Percentiles rank a stretch among this genome's conserved stretches.
Evolutionary conservation across 176 grass and related monocot genomes (phyloP).

Genomic region (Ensete glaucum): DNA sequence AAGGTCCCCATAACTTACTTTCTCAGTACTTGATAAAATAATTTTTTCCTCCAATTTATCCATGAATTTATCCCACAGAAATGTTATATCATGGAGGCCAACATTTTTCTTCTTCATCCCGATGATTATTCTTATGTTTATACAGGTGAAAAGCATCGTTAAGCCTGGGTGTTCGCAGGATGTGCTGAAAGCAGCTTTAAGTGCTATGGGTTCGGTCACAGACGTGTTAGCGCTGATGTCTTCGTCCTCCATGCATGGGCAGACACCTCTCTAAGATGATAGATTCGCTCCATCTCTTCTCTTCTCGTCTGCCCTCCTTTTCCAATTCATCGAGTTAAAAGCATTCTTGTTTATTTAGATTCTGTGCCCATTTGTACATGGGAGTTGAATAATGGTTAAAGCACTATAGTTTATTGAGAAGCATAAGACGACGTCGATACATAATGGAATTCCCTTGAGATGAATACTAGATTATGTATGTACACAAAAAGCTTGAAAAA

Average conservation of each 20-base stretch:
- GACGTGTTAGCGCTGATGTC: slow-evolving; percentile 68
- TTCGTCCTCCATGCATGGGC: slow-evolving; percentile 45
- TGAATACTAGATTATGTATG: too few species aligned
- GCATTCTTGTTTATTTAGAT: too few species aligned
- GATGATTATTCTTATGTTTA: not conserved
- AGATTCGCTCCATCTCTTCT: too few species aligned
- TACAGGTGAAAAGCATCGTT: slow-evolving; percentile 92
- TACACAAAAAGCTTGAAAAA: too few species aligned
- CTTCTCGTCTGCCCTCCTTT: too few species aligned
- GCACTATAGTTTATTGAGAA: too few species aligned
- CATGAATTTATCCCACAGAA: not conserved
- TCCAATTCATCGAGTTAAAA: too few species aligned
- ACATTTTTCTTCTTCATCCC: not conserved
- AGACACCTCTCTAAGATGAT: slow-evolving; percentile 14
- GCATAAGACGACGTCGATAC: too few species aligned
- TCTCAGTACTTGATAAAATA: not conserved
- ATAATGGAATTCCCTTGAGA: too few species aligned
- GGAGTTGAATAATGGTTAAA: too few species aligned
- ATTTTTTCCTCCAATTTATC: not conserved
- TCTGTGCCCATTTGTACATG: too few species aligned
- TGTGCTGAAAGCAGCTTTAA: slow-evolving; percentile 79
- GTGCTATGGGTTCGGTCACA: slow-evolving; percentile 78
- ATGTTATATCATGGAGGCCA: too few species aligned
- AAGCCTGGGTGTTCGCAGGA: slow-evolving; percentile 96
- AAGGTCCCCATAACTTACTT: slow-evolving; percentile 39